Evolutionary conservation across 495 filamentous ascomycete species (phyloP).

Genomic region (Umbilicaria muhlenbergii): DNA sequence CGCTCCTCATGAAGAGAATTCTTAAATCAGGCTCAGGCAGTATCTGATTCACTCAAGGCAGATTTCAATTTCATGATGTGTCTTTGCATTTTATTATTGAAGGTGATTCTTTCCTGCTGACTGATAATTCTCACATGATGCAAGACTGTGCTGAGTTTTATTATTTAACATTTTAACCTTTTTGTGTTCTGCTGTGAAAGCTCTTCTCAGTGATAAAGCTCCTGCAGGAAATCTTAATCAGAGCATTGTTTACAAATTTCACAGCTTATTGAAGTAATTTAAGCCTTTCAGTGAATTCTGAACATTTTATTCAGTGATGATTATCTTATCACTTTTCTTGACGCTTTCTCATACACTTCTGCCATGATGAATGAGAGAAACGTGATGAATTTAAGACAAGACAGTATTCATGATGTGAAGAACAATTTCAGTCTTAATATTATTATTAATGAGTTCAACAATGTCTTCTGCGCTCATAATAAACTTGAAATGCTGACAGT

Average conservation of each 20-base stretch:
- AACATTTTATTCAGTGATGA: too few relatives aligned
- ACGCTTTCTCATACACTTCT: too few relatives aligned
- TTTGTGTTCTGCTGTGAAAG: neutral
- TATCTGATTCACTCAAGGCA: neutral
- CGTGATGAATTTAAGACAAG: too few relatives aligned
- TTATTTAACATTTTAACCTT: neutral
- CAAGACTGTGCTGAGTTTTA: neutral
- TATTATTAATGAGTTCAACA: too few relatives aligned
- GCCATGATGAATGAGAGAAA: too few relatives aligned
- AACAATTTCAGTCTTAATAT: too few relatives aligned
- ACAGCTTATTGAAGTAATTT: neutral
- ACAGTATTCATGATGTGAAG: too few relatives aligned
- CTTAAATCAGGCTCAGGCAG: neutral
- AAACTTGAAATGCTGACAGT: too few relatives aligned
- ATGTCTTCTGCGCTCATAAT: too few relatives aligned
- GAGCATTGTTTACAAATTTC: neutral
- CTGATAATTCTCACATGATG: neutral
- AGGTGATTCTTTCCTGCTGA: neutral
- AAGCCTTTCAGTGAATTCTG: too few relatives aligned
- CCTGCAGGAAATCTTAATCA: constrained; percentile 1
- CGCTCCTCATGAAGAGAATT: neutral
- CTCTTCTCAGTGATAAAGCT: neutral
- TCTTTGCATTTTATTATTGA: neutral
- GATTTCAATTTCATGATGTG: neutral
- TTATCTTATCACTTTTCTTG: too few relatives aligned